Evolutionary conservation across 164 flowering plant species (phyloP).

Genomic region (Houttuynia cordata): DNA sequence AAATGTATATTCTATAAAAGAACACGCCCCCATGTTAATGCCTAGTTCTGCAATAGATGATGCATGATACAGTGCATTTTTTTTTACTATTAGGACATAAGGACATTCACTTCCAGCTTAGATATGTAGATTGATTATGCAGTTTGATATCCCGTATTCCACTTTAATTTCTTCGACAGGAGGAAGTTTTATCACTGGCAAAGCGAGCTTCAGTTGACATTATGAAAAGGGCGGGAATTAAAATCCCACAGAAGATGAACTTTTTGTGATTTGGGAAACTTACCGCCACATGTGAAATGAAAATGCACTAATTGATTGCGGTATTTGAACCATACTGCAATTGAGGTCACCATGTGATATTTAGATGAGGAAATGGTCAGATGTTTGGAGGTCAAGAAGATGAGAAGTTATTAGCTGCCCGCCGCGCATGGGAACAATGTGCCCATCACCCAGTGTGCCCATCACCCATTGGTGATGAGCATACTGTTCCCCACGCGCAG

Average conservation of each 20-base stretch:
- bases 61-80: not conserved
- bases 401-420: too few species aligned
- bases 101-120: too few species aligned
- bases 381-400: too few species aligned
- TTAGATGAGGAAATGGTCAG: too few species aligned
- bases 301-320: not conserved
- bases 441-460: too few species aligned
- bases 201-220: slow-evolving; percentile 49
- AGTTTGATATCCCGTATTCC: not conserved
- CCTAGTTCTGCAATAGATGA: too few species aligned
- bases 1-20: too few species aligned
- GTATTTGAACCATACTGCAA: not conserved
- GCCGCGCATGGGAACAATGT: too few species aligned
- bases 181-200: slow-evolving; percentile 42
- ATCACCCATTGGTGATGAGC: too few species aligned
- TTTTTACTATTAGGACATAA: not conserved
- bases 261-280: slow-evolving; percentile 18
- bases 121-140: too few species aligned
- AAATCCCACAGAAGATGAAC: slow-evolving; percentile 63
- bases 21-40: too few species aligned
- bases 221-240: slow-evolving; percentile 64
- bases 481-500: too few species aligned
- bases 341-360: not conserved
- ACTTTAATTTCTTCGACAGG: slow-evolving; percentile 24
- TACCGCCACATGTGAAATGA: not conserved